phyloP scores from a whole-genome alignment of 768 basidiomycete genomes.

The Agrocybe pediades region DNA sequence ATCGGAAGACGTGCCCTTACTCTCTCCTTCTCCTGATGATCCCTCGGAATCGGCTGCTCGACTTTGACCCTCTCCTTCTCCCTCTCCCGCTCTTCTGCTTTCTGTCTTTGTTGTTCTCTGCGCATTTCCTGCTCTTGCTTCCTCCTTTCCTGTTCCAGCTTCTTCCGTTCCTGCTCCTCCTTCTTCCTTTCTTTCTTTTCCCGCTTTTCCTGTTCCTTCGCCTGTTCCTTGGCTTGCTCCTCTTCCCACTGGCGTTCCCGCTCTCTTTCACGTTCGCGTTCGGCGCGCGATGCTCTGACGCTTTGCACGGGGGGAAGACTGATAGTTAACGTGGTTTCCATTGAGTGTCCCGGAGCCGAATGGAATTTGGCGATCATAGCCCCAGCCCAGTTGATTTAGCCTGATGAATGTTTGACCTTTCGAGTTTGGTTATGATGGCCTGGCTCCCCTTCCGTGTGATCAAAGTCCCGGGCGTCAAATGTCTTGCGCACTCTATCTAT shows the following conservation, averaged over 20 bases:
- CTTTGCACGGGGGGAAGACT: constrained; percentile 24
- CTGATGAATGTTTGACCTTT: constrained; percentile 6
- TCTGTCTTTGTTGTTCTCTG: not conserved
- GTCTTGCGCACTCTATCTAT: no score
- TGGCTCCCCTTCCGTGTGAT: not conserved
- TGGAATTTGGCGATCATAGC: constrained; percentile 31
- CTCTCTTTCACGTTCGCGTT: constrained; percentile 9
- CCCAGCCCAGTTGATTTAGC: not conserved
- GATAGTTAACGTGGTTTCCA: constrained; percentile 30
- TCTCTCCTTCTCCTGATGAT: constrained; percentile 8
- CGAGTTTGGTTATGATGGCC: not conserved
- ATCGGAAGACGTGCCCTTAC: not conserved
- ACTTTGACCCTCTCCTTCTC: constrained; percentile 2
- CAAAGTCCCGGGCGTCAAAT: not conserved
- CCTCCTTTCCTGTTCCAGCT: constrained; percentile 15
- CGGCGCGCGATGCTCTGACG: constrained; percentile 6
- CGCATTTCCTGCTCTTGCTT: not conserved
- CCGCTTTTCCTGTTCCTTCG: constrained; percentile 6
- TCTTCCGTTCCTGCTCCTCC: constrained; percentile 3
- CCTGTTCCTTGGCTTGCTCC: constrained; percentile 1
- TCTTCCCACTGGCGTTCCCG: constrained; percentile 6
- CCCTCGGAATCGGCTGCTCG: not conserved
- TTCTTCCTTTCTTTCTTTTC: constrained; percentile 10
- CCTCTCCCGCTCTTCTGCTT: not conserved
- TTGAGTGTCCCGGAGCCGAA: constrained; percentile 27